Evolutionary conservation across 1,139 yeast genomes (phyloP).

Genomic region (Geotrichum fermentans): DNA sequence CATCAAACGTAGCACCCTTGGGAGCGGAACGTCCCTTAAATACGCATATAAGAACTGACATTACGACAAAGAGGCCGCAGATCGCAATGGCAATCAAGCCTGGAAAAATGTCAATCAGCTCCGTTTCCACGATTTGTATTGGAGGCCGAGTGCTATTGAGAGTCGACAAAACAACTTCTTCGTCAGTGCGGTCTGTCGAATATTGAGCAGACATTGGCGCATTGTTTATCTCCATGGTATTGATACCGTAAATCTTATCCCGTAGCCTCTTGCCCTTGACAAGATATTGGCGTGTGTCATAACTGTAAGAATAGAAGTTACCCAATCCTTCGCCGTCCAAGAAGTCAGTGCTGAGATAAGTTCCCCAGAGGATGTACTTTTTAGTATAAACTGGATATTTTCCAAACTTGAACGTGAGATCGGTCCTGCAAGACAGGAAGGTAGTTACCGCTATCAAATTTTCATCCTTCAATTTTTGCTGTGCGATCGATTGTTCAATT

Average conservation of each 20-base stretch:
- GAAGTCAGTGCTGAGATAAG: not conserved
- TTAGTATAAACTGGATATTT: constrained; percentile 5
- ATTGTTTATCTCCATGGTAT: not conserved
- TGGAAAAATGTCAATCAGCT: constrained; percentile 5
- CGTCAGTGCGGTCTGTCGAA: constrained; percentile 7
- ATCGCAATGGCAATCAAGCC: constrained; percentile 1
- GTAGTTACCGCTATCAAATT: not conserved
- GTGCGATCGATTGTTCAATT: not conserved
- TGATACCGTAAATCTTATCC: not conserved
- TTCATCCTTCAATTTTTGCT: not conserved
- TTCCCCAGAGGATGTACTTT: constrained; percentile 5
- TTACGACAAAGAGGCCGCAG: not conserved
- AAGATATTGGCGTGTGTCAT: constrained; percentile 4
- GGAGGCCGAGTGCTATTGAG: not conserved
- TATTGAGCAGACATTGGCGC: constrained; percentile 1
- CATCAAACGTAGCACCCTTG: constrained; percentile 1
- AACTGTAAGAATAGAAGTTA: constrained; percentile 5
- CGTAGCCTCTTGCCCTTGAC: not conserved
- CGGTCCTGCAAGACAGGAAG: constrained; percentile 1
- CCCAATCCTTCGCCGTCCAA: not conserved
- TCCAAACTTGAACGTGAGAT: constrained; percentile 5
- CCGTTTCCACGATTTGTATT: not conserved
- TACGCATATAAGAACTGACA: not conserved
- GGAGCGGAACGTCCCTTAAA: not conserved
- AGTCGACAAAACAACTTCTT: constrained; percentile 5